Evolutionary conservation across 2,329 filamentous ascomycete species (phyloP), one percentile per base, ranked within the genome.

Genomic region (Alternaria solani): DNA sequence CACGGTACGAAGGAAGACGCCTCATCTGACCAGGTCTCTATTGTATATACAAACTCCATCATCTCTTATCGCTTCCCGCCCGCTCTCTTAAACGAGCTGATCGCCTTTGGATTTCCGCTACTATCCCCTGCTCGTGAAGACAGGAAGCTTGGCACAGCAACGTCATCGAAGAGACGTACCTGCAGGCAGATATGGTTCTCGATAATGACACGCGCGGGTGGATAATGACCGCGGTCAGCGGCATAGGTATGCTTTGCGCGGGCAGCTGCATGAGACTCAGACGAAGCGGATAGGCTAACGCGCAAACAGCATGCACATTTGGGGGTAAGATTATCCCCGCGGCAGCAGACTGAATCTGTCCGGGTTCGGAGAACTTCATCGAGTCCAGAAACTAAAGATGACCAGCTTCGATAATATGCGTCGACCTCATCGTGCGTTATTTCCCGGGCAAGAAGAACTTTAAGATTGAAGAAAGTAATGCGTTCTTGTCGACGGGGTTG

Each of bases 191-290:
- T 42, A 73, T 75, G 74, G 68, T 65, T 59, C 68, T 78, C 56
- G 74, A 76, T 60, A 78, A 78, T 82, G 94, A 98, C 82, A 90
- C 90, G 64, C 88, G 93, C 65, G 94, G 95, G 72, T 98, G 94
- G 94, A 90, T 98, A 70, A 92, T 98, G 91, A 85, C 87, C 64
- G 89, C 86, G 73, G 84, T 93, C 66, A 92, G 94, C 79, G 96
- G 93, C 74, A 88, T 93, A 74, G 88, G 88, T 90, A 79, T 53
- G 78, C 67, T 42, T 42, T 44, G 41, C 36, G 43, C 67, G 55
- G 30, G 39, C 32, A 55, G 39, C 36, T 34, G 46, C 8, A 32
- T 47, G 38, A 12, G 23, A 16, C 12, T 39, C 38, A 20, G 23
- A 25, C 5, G n/a, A 28, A 7, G 20, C 14, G 46, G 46, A 14